Evolutionary conservation across 805 yeast species (phyloP).

Genomic region (Kluyveromyces dobzhanskii): DNA sequence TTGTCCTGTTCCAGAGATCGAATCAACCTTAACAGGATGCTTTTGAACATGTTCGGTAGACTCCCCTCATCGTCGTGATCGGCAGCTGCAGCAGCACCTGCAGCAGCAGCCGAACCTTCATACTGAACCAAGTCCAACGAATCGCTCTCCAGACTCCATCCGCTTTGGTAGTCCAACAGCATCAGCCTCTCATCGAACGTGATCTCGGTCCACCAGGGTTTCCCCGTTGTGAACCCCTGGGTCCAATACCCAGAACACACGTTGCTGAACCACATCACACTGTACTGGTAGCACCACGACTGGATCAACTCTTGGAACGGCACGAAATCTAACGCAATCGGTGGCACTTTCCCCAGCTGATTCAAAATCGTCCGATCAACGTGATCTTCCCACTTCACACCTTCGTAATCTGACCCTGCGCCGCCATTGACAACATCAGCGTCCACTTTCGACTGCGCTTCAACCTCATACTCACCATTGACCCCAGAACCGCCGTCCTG

Average conservation of each 20-base stretch:
- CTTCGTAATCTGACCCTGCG: constrained; percentile 1
- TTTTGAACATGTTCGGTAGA: constrained; percentile 11
- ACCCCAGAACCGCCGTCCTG: too few species aligned
- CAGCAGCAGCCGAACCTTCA: constrained; percentile 3
- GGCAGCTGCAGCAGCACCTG: too few species aligned
- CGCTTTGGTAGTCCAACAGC: constrained; percentile 13
- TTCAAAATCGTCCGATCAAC: constrained; percentile 16
- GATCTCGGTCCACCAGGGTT: constrained; percentile 23
- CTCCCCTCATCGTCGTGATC: constrained; percentile 7
- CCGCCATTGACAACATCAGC: neutral
- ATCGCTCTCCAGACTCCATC: constrained; percentile 4
- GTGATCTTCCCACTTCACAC: constrained; percentile 17
- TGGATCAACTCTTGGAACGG: constrained; percentile 10
- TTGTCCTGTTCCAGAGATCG: constrained; percentile 20
- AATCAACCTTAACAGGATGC: constrained; percentile 15
- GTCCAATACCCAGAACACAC: constrained; percentile 25
- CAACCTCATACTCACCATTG: too few species aligned
- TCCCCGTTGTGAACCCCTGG: constrained; percentile 11
- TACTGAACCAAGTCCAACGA: neutral
- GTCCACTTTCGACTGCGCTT: too few species aligned
- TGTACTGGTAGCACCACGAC: constrained; percentile 27
- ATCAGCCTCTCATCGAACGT: constrained; percentile 26
- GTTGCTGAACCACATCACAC: constrained; percentile 27
- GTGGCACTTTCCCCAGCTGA: constrained; percentile 16
- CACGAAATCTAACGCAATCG: constrained; percentile 4